phyloP scores from a whole-genome alignment of 2,329 filamentous ascomycete species.

The Penicillium nordicum region DNA sequence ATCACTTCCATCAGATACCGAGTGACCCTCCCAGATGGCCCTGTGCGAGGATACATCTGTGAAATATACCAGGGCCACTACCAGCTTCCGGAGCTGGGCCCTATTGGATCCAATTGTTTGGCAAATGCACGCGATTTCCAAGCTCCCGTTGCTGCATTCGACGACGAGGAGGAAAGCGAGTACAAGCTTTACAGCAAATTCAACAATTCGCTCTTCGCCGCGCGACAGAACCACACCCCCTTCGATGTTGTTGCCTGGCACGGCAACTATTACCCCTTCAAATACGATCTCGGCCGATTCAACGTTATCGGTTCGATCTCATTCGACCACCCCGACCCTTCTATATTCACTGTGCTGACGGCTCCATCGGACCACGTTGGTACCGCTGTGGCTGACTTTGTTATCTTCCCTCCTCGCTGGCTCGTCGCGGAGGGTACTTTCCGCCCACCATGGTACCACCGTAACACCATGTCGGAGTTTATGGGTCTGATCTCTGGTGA shows the following conservation, averaged over 20 bases:
- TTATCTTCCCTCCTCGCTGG: constrained; percentile 65
- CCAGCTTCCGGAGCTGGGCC: constrained; percentile 66
- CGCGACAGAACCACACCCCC: constrained; percentile 65
- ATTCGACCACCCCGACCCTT: constrained; percentile 74
- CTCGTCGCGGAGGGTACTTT: constrained; percentile 60
- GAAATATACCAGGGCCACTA: constrained; percentile 73
- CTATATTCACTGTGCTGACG: constrained; percentile 68
- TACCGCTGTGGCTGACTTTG: constrained; percentile 63
- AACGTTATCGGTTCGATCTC: constrained; percentile 70
- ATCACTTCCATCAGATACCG: constrained; percentile 51
- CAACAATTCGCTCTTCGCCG: constrained; percentile 63
- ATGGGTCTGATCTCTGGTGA: constrained; percentile 62
- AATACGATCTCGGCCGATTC: constrained; percentile 76
- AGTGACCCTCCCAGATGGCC: constrained; percentile 61
- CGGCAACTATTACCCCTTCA: constrained; percentile 75
- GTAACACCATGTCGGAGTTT: constrained; percentile 64
- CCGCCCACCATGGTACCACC: constrained; percentile 62
- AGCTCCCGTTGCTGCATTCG: constrained; percentile 65
- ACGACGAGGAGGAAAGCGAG: constrained; percentile 54
- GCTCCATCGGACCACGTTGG: constrained; percentile 56
- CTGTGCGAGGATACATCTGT: constrained; percentile 68
- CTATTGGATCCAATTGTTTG: constrained; percentile 70
- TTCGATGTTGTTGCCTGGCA: constrained; percentile 81
- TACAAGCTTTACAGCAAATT: constrained; percentile 63
- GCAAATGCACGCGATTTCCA: constrained; percentile 75